A percentile compares a stretch with the other conserved stretches of the same genome.
These are phyloP conservation scores for Penicillium paxilli DNA, from an alignment of 495 filamentous ascomycete species.

Conservation along the genomic window DNA sequence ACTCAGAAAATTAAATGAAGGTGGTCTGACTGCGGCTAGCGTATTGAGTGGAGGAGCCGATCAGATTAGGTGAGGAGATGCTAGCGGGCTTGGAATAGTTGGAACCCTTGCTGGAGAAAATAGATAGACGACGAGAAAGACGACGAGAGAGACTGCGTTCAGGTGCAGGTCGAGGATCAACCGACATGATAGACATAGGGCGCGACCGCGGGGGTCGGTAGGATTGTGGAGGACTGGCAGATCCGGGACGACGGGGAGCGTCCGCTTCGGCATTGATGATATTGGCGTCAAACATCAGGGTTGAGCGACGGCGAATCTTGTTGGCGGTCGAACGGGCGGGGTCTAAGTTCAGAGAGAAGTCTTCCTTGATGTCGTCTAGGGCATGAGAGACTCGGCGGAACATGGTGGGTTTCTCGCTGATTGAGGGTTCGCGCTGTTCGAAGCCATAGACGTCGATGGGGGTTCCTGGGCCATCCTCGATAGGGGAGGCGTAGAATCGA, in stretches of 20 bases:
- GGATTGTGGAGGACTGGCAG: conserved; percentile 4
- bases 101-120: conserved; percentile 20
- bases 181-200: conserved; percentile 32
- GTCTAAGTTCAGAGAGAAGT: conserved; percentile 33
- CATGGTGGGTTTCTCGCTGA: conserved; percentile 33
- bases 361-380: conserved; percentile 44
- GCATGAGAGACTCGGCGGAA: conserved; percentile 40
- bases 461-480: conserved; percentile 32
- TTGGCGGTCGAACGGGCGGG: conserved; percentile 23
- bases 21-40: conserved; percentile 12
- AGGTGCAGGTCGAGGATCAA: conserved; percentile 21
- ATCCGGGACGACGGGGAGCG: conserved; percentile 10
- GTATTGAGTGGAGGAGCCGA: conserved; percentile 36
- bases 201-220: conserved; percentile 13
- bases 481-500: conserved; percentile 43
- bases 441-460: conserved; percentile 41
- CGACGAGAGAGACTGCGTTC: conserved; percentile 28
- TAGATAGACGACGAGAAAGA: conserved; percentile 25
- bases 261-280: neutral
- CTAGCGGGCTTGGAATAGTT: conserved; percentile 18
- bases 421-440: conserved; percentile 39
- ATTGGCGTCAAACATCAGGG: conserved; percentile 24
- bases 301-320: conserved; percentile 36
- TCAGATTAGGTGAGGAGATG: conserved; percentile 43
- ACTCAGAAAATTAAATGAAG: conserved; percentile 10